Conservation (phyloP, 805 yeast species). For the Zygotorulaspora sp. region DNA sequence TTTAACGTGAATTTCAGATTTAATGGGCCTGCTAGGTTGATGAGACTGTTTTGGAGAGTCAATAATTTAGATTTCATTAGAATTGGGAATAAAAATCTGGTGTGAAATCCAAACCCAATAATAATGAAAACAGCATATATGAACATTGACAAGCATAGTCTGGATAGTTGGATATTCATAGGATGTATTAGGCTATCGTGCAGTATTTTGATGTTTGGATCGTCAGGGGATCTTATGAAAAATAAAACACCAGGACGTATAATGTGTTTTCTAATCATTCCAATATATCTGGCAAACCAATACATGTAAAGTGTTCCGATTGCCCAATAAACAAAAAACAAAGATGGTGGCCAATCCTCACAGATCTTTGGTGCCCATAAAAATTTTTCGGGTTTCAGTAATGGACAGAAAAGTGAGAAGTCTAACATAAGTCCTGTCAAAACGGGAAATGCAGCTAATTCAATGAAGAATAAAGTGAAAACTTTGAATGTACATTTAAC, state of each 20-base stretch:
- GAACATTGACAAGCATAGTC: slow-evolving; percentile 66
- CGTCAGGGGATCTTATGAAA: slow-evolving; percentile 91
- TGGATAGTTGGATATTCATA: slow-evolving; percentile 61
- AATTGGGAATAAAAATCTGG: slow-evolving; percentile 44
- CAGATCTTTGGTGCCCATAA: slow-evolving; percentile 25
- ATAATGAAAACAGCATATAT: slow-evolving; percentile 71
- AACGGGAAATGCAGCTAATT: slow-evolving; percentile 79
- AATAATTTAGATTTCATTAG: slow-evolving; percentile 29
- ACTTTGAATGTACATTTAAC: slow-evolving; percentile 66
- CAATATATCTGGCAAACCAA: slow-evolving; percentile 76
- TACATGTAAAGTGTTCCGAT: slow-evolving; percentile 85
- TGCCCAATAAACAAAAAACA: slow-evolving; percentile 49
- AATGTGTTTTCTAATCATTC: slow-evolving; percentile 68
- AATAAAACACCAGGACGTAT: slow-evolving; percentile 85
- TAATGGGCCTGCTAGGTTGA: neutral
- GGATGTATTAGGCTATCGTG: slow-evolving; percentile 85
- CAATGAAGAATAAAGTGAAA: slow-evolving; percentile 66
- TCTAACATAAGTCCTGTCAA: slow-evolving; percentile 79
- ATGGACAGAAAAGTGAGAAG: slow-evolving; percentile 44
- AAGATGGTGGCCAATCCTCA: slow-evolving; percentile 24
- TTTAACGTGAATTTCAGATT: neutral
- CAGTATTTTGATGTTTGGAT: slow-evolving; percentile 79
- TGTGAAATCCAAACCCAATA: slow-evolving; percentile 66
- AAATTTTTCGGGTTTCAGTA: slow-evolving; percentile 16
- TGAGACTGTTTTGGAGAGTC: slow-evolving; percentile 11